Evolutionary conservation across 2,329 filamentous ascomycete genomes (phyloP).

Genomic region (Colletotrichum endophyticum): DNA sequence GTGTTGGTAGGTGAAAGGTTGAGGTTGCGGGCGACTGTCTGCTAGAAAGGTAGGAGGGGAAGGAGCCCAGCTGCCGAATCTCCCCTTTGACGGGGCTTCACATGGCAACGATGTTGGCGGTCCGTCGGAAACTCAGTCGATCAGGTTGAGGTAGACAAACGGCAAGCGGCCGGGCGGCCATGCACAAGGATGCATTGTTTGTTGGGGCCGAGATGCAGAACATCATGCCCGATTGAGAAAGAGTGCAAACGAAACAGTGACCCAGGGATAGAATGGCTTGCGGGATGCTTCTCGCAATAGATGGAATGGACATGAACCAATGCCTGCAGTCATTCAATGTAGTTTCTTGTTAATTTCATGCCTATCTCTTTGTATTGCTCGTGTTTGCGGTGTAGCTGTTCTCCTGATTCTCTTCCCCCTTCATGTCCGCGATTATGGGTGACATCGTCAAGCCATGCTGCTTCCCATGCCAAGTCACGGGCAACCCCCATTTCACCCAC

Average conservation of each 20-base stretch:
- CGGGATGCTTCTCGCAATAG: background rate
- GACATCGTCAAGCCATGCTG: background rate
- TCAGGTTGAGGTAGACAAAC: background rate
- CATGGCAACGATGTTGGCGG: background rate
- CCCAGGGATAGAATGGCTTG: background rate
- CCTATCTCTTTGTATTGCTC: background rate
- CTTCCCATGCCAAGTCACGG: background rate
- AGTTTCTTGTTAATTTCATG: background rate
- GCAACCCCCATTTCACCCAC: background rate
- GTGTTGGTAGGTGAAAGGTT: background rate
- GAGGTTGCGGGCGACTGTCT: background rate
- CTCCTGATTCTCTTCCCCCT: background rate
- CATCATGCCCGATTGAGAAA: background rate
- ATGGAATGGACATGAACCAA: background rate
- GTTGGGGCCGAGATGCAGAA: background rate
- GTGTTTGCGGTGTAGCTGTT: background rate
- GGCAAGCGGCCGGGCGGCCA: background rate
- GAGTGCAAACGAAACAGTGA: background rate
- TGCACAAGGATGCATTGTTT: background rate
- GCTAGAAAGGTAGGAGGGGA: background rate
- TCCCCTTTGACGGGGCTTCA: background rate
- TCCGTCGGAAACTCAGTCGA: background rate
- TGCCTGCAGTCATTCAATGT: background rate
- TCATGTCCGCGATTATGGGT: background rate
- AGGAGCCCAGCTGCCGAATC: background rate